Conservation (phyloP, 139 green algal species). For the Dunaliella primolecta region DNA sequence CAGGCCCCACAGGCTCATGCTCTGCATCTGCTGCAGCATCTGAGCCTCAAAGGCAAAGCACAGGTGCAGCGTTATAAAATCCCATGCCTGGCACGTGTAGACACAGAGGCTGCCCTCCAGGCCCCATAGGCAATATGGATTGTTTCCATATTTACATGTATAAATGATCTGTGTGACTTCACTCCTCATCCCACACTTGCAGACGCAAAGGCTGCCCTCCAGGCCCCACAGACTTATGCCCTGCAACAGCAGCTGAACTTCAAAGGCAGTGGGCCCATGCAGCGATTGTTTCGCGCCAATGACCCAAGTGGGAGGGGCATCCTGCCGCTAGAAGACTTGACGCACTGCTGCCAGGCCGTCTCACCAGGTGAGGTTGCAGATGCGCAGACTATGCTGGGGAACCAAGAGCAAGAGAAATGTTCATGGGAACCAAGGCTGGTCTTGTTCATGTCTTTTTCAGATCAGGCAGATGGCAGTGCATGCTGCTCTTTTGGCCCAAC, state of each 20-base stretch:
- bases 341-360: constrained; percentile 17
- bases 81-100: no score
- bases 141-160: no score
- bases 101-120: constrained; percentile 4
- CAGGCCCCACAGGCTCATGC: constrained; percentile 7
- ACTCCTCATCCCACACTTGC: no score
- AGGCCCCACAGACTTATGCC: constrained; percentile 8
- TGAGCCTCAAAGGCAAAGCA: constrained; percentile 5
- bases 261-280: background rate
- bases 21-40: constrained; percentile 16
- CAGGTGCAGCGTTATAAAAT: background rate
- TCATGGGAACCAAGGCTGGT: no score
- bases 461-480: no score
- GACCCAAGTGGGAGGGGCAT: background rate
- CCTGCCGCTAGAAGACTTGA: constrained; percentile 6
- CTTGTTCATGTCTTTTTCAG: no score
- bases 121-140: constrained; percentile 13
- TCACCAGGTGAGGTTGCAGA: constrained; percentile 10
- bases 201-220: constrained; percentile 11
- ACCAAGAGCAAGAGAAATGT: no score
- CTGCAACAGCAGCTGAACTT: constrained; percentile 19
- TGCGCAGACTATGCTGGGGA: no score
- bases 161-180: no score
- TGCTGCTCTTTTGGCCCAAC: no score
- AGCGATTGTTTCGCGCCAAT: background rate